Evolutionary conservation across 176 grass and related monocot genomes (phyloP).

Genomic region (Eremochloa ophiuroides): DNA sequence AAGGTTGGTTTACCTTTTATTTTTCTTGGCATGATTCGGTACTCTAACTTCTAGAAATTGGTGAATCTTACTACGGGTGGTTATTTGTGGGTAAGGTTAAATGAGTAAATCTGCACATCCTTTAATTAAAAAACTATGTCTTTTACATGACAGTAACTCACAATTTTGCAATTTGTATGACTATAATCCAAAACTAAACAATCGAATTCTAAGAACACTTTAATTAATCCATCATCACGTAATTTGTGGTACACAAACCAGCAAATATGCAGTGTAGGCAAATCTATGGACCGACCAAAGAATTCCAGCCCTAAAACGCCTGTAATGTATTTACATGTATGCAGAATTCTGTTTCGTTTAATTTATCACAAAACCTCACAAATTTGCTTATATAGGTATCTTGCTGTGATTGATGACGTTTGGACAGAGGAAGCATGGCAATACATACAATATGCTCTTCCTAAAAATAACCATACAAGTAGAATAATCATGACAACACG

Average conservation of each 20-base stretch:
- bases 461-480: neutral
- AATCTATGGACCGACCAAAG: neutral
- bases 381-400: neutral
- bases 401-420: neutral
- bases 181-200: neutral
- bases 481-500: neutral
- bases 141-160: neutral
- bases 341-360: neutral
- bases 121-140: neutral
- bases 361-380: neutral
- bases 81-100: neutral
- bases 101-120: neutral
- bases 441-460: neutral
- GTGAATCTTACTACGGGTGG: neutral
- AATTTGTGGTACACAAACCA: neutral
- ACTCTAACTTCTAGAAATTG: neutral
- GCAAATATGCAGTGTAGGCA: neutral
- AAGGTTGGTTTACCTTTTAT: neutral
- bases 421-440: neutral
- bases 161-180: neutral
- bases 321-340: neutral
- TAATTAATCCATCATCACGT: neutral
- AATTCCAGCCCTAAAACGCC: neutral
- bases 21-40: neutral
- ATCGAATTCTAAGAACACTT: neutral